Percentiles rank a stretch among this genome's conserved stretches.
These are phyloP conservation scores for Panicum miliaceum DNA, from an alignment of 176 grass and related monocot species.

Conservation along the genomic window DNA sequence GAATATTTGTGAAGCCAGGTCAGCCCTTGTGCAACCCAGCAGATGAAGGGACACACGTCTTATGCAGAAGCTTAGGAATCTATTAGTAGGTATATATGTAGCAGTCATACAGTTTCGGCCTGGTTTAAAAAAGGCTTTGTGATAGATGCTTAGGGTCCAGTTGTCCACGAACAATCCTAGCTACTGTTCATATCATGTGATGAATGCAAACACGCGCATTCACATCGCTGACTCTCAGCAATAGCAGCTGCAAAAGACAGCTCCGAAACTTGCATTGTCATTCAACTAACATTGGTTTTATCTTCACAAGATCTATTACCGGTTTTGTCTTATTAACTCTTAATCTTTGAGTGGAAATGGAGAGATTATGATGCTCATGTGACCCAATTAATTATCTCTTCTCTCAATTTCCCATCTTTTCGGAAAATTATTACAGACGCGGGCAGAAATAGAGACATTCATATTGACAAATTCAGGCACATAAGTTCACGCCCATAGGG, in stretches of 20 bases:
- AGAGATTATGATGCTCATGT: not conserved
- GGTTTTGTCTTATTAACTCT: not conserved
- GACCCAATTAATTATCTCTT: not conserved
- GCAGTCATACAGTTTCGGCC: not conserved
- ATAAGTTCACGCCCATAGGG: conserved; percentile 57
- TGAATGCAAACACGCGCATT: conserved; percentile 9
- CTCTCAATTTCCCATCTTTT: conserved; percentile 29
- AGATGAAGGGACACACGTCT: conserved; percentile 46
- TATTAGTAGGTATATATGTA: conserved; percentile 29
- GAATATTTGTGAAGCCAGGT: conserved; percentile 17
- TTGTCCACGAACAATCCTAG: conserved; percentile 14
- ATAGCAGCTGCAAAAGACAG: too few species aligned
- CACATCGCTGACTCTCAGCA: conserved; percentile 23
- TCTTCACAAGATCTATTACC: too few species aligned
- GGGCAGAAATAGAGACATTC: not conserved
- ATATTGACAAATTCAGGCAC: not conserved
- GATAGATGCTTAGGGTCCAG: conserved; percentile 27
- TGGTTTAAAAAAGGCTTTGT: not conserved
- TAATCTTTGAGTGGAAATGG: not conserved
- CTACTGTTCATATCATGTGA: conserved; percentile 36
- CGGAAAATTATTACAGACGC: conserved; percentile 28
- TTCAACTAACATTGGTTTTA: too few species aligned
- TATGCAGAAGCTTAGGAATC: conserved; percentile 48
- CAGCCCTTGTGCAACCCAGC: not conserved
- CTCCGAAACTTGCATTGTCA: too few species aligned